These are phyloP conservation scores for Elongisporangium anandrum DNA, from an alignment of 352 stramenopile genomes.

Conservation along the genomic window DNA sequence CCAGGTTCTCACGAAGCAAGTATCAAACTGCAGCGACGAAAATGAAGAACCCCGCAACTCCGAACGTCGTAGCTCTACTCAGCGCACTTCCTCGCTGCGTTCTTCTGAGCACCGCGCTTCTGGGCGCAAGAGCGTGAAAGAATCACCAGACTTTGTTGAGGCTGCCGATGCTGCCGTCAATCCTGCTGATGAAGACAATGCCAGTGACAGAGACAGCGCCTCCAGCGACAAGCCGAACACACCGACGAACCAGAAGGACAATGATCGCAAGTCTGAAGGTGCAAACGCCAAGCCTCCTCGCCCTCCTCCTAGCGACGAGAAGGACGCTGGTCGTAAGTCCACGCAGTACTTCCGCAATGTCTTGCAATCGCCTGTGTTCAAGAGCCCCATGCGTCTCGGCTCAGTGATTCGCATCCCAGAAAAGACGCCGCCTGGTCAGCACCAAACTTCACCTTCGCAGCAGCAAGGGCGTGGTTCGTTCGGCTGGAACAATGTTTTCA, in stretches of 20 bases:
- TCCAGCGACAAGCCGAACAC: not conserved
- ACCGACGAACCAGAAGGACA: not conserved
- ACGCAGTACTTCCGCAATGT: slow-evolving; percentile 83
- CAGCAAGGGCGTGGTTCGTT: slow-evolving; percentile 40
- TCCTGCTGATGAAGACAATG: not conserved
- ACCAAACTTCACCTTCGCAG: slow-evolving; percentile 8
- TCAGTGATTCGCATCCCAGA: slow-evolving; percentile 65
- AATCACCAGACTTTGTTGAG: not conserved
- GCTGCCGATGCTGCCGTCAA: not conserved
- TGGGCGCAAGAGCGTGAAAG: not conserved
- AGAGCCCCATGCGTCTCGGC: slow-evolving; percentile 68
- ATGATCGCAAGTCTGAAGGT: not conserved
- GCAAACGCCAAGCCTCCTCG: not conserved
- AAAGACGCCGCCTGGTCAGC: slow-evolving; percentile 38
- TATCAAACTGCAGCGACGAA: not conserved
- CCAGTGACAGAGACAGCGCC: not conserved
- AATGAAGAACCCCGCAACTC: not conserved
- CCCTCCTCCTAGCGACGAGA: not conserved
- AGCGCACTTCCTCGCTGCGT: not conserved
- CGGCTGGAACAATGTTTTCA: slow-evolving; percentile 80
- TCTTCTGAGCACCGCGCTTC: not conserved
- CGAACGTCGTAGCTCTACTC: not conserved
- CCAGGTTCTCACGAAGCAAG: not conserved
- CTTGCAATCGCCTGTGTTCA: slow-evolving; percentile 80
- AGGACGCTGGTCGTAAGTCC: slow-evolving; percentile 38